These are phyloP conservation scores for Lachnellula suecica DNA, from an alignment of 2,329 filamentous ascomycete species.

Conservation along the genomic window DNA sequence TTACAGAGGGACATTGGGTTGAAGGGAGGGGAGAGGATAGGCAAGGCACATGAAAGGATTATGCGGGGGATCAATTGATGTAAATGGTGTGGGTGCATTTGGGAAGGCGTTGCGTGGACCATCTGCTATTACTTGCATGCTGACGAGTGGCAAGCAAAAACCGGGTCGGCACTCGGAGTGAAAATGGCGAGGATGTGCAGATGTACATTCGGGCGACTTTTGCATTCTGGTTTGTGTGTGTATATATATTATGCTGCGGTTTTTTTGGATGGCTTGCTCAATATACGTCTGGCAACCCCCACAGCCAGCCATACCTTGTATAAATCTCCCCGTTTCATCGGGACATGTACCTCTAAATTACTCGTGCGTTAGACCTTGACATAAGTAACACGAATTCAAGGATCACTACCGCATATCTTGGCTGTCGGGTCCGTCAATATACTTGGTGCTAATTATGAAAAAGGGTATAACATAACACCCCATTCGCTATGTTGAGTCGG, in stretches of 20 bases:
- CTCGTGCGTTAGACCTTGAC: not conserved
- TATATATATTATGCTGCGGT: too few species aligned
- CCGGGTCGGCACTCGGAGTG: not conserved
- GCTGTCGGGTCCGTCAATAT: not conserved
- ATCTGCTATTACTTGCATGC: not conserved
- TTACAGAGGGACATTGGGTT: not conserved
- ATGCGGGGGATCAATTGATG: not conserved
- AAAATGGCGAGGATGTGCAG: not conserved
- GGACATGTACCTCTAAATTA: not conserved
- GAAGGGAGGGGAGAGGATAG: not conserved
- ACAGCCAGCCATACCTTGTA: too few species aligned
- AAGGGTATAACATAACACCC: too few species aligned
- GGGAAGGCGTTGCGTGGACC: constrained; percentile 1
- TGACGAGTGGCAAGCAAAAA: not conserved
- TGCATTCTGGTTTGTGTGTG: not conserved
- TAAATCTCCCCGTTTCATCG: not conserved
- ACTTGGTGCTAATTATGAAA: too few species aligned
- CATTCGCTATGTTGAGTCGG: too few species aligned
- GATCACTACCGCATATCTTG: not conserved
- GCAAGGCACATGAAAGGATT: constrained; percentile 3
- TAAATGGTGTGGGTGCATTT: not conserved
- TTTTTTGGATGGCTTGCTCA: too few species aligned
- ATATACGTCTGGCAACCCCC: too few species aligned
- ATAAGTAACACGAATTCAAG: not conserved
- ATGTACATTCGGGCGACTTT: not conserved